Evolutionary conservation across 257 asterid species (phyloP).

Genomic region (Ballota nigra): DNA sequence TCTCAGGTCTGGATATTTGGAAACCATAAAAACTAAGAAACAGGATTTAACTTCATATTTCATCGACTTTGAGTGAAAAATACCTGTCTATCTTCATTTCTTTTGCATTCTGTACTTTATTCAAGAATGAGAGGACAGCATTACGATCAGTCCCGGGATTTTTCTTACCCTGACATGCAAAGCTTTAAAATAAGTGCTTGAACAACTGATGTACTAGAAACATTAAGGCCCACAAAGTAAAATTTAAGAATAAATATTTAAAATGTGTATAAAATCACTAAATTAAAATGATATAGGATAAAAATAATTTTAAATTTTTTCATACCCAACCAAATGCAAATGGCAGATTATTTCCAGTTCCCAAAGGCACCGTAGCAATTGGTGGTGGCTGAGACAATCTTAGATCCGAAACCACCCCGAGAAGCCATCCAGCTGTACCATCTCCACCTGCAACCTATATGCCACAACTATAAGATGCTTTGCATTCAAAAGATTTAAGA

Average conservation of each 20-base stretch:
- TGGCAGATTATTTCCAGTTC: constrained; percentile 97
- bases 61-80: constrained; percentile 1
- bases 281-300: neutral
- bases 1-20: neutral
- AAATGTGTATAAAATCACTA: neutral
- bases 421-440: constrained; percentile 99
- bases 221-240: neutral
- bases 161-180: constrained; percentile 76
- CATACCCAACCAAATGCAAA: constrained; percentile 97
- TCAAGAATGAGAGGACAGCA: constrained; percentile 72
- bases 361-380: constrained; percentile 91
- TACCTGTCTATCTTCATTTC: constrained; percentile 94
- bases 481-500: neutral
- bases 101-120: constrained; percentile 65
- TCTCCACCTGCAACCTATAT: constrained; percentile 96
- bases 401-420: constrained; percentile 95
- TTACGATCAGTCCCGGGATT: constrained; percentile 83
- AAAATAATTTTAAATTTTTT: too few relatives aligned
- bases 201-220: neutral
- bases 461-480: constrained; percentile 16
- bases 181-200: neutral
- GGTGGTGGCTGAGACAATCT: constrained; percentile 86
- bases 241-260: neutral
- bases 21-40: neutral
- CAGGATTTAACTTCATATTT: neutral